These are phyloP conservation scores for Epithemia pelagica DNA, from an alignment of 108 stramenopile genomes.

Conservation along the genomic window DNA sequence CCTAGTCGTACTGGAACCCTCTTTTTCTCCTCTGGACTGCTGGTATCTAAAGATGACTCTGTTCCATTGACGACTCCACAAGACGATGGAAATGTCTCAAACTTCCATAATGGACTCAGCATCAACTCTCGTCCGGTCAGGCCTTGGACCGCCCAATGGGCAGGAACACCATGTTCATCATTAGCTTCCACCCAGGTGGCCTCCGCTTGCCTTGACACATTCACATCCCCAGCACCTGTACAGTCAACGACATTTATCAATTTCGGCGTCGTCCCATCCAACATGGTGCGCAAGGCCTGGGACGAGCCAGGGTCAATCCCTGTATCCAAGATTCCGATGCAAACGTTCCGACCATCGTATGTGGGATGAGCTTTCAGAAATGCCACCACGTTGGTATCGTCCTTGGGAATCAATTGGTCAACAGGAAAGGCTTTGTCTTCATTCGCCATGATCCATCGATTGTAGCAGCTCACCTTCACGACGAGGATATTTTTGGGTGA, in stretches of 20 bases:
- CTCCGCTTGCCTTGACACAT: constrained; percentile 26
- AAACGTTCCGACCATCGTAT: constrained; percentile 71
- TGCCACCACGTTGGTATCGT: constrained; percentile 38
- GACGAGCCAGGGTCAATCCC: constrained; percentile 83
- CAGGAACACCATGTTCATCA: background rate
- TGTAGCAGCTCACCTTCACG: no score
- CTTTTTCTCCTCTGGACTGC: background rate
- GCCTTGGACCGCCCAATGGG: constrained; percentile 25
- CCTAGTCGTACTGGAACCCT: constrained; percentile 32
- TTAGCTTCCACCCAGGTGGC: constrained; percentile 11
- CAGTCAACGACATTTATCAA: constrained; percentile 83
- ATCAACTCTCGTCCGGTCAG: constrained; percentile 40
- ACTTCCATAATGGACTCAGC: constrained; percentile 23
- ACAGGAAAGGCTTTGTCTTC: constrained; percentile 18
- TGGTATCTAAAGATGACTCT: background rate
- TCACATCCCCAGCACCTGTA: constrained; percentile 88
- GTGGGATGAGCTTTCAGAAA: constrained; percentile 38
- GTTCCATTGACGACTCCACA: background rate
- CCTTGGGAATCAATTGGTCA: constrained; percentile 40
- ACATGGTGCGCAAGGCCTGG: constrained; percentile 18
- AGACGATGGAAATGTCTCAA: background rate
- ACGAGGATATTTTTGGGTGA: no score
- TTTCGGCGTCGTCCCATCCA: constrained; percentile 57
- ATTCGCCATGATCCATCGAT: no score
- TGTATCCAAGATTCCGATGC: constrained; percentile 85